These are phyloP conservation scores for Alternaria metachromatica DNA, from an alignment of 2,329 filamentous ascomycete genomes.

Conservation along the genomic window DNA sequence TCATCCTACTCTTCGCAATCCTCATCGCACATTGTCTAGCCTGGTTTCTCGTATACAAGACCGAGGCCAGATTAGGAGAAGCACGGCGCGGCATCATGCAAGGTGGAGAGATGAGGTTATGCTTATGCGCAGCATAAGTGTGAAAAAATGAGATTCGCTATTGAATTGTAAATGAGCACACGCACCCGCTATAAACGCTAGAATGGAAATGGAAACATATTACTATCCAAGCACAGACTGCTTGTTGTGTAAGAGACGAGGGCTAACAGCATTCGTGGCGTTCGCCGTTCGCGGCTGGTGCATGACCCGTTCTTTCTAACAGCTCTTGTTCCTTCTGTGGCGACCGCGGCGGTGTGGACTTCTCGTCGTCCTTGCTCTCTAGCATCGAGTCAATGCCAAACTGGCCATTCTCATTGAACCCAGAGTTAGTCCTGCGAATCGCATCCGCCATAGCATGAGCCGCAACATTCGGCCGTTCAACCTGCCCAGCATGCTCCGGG, in stretches of 20 bases:
- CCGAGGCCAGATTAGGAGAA: constrained; percentile 34
- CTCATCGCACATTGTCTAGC: constrained; percentile 36
- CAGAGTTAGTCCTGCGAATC: constrained; percentile 9
- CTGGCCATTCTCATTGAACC: too few relatives aligned
- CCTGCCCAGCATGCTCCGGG: constrained; percentile 31
- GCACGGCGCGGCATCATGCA: constrained; percentile 28
- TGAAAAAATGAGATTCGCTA: neutral
- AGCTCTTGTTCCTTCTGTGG: neutral
- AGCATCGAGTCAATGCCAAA: constrained; percentile 18
- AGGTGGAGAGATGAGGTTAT: constrained; percentile 42
- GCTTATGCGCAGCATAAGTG: constrained; percentile 29
- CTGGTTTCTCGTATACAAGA: constrained; percentile 40
- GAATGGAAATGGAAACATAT: neutral
- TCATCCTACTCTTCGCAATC: constrained; percentile 27
- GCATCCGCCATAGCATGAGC: constrained; percentile 24
- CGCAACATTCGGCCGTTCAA: constrained; percentile 41
- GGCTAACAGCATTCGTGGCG: neutral
- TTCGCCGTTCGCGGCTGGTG: neutral
- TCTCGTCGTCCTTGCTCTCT: neutral
- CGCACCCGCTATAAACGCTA: neutral
- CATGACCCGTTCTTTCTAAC: neutral
- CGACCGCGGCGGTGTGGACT: neutral
- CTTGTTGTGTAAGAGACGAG: fast-evolving
- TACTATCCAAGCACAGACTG: neutral
- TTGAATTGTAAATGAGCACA: neutral